phyloP scores from a whole-genome alignment of 2,329 filamentous ascomycete species.

The Hawksworthiomyces lignivorus region DNA sequence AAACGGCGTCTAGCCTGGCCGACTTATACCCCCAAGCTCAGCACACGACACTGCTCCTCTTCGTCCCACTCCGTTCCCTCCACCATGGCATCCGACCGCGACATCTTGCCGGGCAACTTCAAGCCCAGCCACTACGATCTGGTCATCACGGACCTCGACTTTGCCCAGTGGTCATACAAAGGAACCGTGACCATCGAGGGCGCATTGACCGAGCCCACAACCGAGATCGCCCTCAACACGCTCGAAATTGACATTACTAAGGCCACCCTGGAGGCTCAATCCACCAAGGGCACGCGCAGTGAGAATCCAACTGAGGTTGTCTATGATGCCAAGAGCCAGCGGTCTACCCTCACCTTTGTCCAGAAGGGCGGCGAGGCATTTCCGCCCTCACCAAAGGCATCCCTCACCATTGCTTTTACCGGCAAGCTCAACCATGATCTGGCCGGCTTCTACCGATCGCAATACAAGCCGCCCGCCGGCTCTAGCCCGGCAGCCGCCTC shows the following conservation, averaged over 20 bases:
- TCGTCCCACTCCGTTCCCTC: conserved; percentile 7
- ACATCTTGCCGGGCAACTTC: conserved; percentile 55
- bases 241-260: conserved; percentile 72
- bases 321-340: conserved; percentile 79
- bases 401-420: conserved; percentile 53
- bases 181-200: conserved; percentile 72
- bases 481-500: conserved; percentile 61
- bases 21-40: neutral
- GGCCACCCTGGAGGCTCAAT: conserved; percentile 52
- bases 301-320: conserved; percentile 59
- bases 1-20: too few relatives aligned
- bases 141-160: conserved; percentile 75
- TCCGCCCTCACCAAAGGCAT: conserved; percentile 58
- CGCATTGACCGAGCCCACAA: conserved; percentile 63
- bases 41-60: neutral
- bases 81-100: conserved; percentile 47
- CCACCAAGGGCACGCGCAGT: conserved; percentile 48
- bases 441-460: conserved; percentile 82
- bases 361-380: conserved; percentile 46
- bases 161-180: conserved; percentile 66
- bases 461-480: conserved; percentile 64
- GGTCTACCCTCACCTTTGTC: conserved; percentile 68
- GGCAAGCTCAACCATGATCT: conserved; percentile 87
- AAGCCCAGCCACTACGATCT: conserved; percentile 83
- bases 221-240: conserved; percentile 74